Conservation (phyloP, 2,329 filamentous ascomycete genomes). For the Cladophialophora carrionii region DNA sequence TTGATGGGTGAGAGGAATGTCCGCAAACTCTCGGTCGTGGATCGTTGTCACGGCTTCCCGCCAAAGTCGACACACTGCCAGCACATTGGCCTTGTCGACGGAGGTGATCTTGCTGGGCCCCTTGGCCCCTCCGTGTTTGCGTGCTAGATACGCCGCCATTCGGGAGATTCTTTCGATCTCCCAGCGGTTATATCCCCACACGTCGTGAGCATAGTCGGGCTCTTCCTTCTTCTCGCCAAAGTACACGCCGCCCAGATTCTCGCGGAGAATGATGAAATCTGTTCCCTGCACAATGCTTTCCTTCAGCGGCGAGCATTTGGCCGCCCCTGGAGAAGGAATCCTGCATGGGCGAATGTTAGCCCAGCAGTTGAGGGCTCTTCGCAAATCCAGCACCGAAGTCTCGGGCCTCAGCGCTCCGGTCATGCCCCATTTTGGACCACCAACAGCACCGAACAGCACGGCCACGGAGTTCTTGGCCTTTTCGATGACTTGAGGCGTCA, state of each 20-base stretch:
- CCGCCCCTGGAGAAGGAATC: constrained; percentile 61
- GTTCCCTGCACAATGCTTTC: constrained; percentile 69
- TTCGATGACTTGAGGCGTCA: constrained; percentile 76
- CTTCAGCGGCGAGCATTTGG: constrained; percentile 81
- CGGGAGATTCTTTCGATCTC: constrained; percentile 84
- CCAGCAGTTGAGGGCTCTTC: constrained; percentile 85
- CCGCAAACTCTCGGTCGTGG: constrained; percentile 80
- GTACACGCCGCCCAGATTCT: constrained; percentile 58
- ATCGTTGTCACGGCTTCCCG: constrained; percentile 78
- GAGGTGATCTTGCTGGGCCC: constrained; percentile 76
- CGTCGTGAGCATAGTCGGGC: constrained; percentile 62
- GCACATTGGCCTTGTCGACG: constrained; percentile 90
- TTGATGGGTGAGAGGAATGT: constrained; percentile 78
- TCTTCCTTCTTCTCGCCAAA: constrained; percentile 48
- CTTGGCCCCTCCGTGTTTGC: constrained; percentile 59
- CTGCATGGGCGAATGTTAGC: constrained; percentile 80
- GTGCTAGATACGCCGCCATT: constrained; percentile 75
- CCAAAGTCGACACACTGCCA: constrained; percentile 85
- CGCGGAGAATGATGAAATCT: constrained; percentile 56
- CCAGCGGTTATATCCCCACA: constrained; percentile 76
- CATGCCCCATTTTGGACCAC: constrained; percentile 86
- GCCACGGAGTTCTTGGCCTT: constrained; percentile 81
- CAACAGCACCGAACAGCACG: constrained; percentile 84
- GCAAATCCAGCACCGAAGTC: constrained; percentile 80
- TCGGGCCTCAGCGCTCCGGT: constrained; percentile 69